Evolutionary conservation across 108 stramenopile genomes (phyloP).

Genomic region (Fistulifera solaris): DNA sequence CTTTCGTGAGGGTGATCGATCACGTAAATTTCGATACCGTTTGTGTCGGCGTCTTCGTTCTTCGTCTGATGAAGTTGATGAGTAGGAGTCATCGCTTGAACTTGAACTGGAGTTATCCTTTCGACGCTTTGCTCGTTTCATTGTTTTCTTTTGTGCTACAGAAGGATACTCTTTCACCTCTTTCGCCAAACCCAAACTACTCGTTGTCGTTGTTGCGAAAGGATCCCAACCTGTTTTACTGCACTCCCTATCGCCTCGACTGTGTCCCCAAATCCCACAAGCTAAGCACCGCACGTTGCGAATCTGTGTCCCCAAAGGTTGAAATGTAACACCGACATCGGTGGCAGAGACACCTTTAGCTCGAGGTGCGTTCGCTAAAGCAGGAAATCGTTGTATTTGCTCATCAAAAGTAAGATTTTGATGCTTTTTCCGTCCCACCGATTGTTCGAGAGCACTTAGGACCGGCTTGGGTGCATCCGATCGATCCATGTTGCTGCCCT

Average conservation of each 20-base stretch:
- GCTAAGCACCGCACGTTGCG: slow-evolving; percentile 71
- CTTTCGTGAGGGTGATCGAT: neutral
- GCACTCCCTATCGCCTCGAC: slow-evolving; percentile 73
- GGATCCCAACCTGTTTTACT: slow-evolving; percentile 74
- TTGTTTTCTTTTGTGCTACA: slow-evolving; percentile 1
- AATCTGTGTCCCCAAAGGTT: slow-evolving; percentile 69
- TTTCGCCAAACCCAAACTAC: no score
- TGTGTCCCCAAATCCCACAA: slow-evolving; percentile 81
- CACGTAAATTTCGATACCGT: no score
- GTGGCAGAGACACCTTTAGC: slow-evolving; percentile 35
- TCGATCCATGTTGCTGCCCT: slow-evolving; percentile 21
- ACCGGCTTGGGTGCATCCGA: slow-evolving; percentile 9
- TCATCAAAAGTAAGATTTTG: slow-evolving; percentile 46
- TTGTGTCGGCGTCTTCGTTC: neutral
- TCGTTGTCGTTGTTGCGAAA: slow-evolving; percentile 21
- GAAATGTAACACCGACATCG: slow-evolving; percentile 54
- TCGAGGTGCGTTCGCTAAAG: slow-evolving; percentile 72
- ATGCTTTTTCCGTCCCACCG: slow-evolving; percentile 42
- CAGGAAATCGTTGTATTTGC: slow-evolving; percentile 73
- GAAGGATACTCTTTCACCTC: neutral
- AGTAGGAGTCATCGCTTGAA: neutral
- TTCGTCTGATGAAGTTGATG: neutral
- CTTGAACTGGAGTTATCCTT: neutral
- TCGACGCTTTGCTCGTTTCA: neutral
- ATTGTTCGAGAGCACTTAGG: slow-evolving; percentile 60